Base-by-base conservation (phyloP, 2,329 filamentous ascomycete species). In the Arthrobotrys pseudoclavata region DNA sequence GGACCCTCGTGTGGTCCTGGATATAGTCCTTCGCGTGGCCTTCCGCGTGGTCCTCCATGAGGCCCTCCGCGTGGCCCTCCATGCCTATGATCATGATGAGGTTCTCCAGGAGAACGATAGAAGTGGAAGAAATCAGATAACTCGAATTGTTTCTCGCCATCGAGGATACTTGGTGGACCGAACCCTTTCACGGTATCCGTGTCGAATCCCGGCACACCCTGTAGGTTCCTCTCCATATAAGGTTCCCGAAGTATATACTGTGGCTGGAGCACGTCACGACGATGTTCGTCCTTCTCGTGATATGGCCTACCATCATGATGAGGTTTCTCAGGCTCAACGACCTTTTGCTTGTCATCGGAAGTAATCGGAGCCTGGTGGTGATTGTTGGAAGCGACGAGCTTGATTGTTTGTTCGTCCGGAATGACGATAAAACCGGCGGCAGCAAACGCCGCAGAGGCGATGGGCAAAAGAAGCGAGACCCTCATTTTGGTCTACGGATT, bases 391-490 rank as follows among this genome's bases (percentile, higher is more conserved):
- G 40, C 52, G 42, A 70, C 62, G 37, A 55, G 61, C 12, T 74
- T 52, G 40, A 45, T 31, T 34, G 53, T 60, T 26, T 64, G 64
- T 45, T 69, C 72, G 66, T 76, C 72, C 18, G 72, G 72, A 45
- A 67, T 66, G 48, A 64, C 72, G 66, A 76, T 34, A 42, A 70
- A 48, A 26, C 20, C 26, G 57, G 72, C 72, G 22, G 72, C 72
- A 40, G 60, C 57, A 45, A 76, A 62, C 24, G 63, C 74, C 55
- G 71, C 71, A 26, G 71, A 61, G 37, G 74, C 74, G 45, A 71
- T 52, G 42, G 67, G 74, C 45, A 71, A 31, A 15, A 77, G 67
- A 71, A 77, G 61, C 74, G 74, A 71, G 53, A 71, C 74, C 74
- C 67, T 77, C 74, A 77, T 77, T 26, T 40, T 68, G 69, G 45